Evolutionary conservation across 345 rosid genomes (phyloP).

Genomic region (Eucalyptus tenuipes): DNA sequence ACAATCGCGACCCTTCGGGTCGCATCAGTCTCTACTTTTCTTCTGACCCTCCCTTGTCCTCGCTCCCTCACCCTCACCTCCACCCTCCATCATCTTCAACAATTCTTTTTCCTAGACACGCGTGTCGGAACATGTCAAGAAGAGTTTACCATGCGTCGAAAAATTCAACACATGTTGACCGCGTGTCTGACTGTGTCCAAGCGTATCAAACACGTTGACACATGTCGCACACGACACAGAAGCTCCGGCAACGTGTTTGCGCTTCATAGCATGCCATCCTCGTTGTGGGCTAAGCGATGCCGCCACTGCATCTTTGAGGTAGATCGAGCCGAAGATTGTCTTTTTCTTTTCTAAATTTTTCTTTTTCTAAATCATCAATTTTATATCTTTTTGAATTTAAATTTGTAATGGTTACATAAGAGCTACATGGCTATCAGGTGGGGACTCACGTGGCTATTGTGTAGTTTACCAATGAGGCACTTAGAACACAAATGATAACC

Average conservation of each 20-base stretch:
- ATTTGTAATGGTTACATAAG: neutral
- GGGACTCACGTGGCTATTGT: neutral
- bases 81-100: too few relatives aligned
- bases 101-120: fast-evolving
- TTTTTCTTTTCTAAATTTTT: neutral
- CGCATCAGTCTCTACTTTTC: too few relatives aligned
- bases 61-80: too few relatives aligned
- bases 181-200: too few relatives aligned
- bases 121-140: too few relatives aligned
- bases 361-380: neutral
- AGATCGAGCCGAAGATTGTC: neutral
- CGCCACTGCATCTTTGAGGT: fast-evolving
- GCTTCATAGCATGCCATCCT: neutral
- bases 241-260: fast-evolving
- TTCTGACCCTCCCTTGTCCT: too few relatives aligned
- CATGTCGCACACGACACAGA: fast-evolving
- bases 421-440: neutral
- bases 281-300: neutral
- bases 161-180: too few relatives aligned
- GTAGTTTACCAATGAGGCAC: neutral
- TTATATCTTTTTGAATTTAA: neutral
- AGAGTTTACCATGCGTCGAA: too few relatives aligned
- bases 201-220: too few relatives aligned
- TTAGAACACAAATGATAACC: neutral
- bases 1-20: fast-evolving